Percentiles rank a stretch among this genome's conserved stretches.
Evolutionary conservation across 352 stramenopile genomes (phyloP).

Genomic region (Thraustotheca clavata): DNA sequence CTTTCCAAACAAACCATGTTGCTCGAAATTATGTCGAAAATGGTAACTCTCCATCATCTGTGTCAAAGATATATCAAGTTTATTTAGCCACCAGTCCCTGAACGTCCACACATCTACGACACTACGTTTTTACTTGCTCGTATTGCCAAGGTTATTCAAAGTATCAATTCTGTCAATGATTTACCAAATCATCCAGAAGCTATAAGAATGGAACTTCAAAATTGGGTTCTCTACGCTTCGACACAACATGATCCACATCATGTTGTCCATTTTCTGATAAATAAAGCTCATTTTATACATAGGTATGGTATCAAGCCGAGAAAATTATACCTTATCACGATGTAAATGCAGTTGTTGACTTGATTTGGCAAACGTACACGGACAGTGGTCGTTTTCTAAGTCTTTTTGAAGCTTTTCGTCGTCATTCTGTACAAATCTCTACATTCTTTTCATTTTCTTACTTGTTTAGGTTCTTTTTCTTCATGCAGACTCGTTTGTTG

Average conservation of each 20-base stretch:
- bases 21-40: background rate
- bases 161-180: background rate
- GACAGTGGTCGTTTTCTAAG: background rate
- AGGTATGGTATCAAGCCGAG: background rate
- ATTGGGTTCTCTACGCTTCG: background rate
- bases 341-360: background rate
- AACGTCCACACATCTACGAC: slow-evolving; percentile 2
- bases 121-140: background rate
- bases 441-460: background rate
- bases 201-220: background rate
- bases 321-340: background rate
- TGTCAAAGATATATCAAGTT: background rate
- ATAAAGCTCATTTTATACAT: background rate
- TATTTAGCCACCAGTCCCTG: background rate
- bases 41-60: background rate
- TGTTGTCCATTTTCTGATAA: background rate
- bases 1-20: background rate
- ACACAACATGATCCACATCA: background rate
- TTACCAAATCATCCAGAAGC: background rate
- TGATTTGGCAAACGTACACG: background rate
- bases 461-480: background rate
- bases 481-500: background rate
- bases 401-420: background rate
- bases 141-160: background rate
- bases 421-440: background rate